Conservation (phyloP, 192 early-diverging fungal genomes). For the Podila clonocystis region DNA sequence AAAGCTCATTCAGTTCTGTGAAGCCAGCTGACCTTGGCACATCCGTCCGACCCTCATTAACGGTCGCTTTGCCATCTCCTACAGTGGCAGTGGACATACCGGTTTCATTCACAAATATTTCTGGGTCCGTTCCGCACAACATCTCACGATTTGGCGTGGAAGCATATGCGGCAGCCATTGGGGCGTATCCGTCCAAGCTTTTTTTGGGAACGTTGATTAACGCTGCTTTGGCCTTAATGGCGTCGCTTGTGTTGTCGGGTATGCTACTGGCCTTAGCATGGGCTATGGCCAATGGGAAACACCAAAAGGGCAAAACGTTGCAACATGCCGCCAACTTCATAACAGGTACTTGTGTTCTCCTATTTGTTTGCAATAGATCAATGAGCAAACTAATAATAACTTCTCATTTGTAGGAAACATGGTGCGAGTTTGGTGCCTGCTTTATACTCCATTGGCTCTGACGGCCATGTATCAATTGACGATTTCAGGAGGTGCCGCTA, state of each 20-base stretch:
- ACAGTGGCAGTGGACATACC: slow-evolving; percentile 11
- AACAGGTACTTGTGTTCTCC: slow-evolving; percentile 10
- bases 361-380: not conserved
- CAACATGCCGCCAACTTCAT: slow-evolving; percentile 44
- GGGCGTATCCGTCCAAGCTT: slow-evolving; percentile 24
- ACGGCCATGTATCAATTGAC: slow-evolving; percentile 61
- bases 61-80: not conserved
- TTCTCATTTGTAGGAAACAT: slow-evolving; percentile 39
- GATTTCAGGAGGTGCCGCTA: slow-evolving; percentile 32
- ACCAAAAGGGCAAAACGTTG: slow-evolving; percentile 39
- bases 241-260: slow-evolving; percentile 22
- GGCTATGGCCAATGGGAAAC: slow-evolving; percentile 19
- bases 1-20: not conserved
- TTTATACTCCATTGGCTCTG: slow-evolving; percentile 54
- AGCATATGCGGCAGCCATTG: slow-evolving; percentile 44
- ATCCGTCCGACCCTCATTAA: not conserved
- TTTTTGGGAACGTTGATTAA: slow-evolving; percentile 38
- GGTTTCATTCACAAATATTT: slow-evolving; percentile 16
- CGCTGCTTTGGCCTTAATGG: slow-evolving; percentile 16
- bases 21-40: not conserved
- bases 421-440: slow-evolving; percentile 45
- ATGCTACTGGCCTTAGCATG: slow-evolving; percentile 15
- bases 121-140: slow-evolving; percentile 6
- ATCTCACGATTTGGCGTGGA: slow-evolving; percentile 35
- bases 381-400: not conserved